phyloP scores from a whole-genome alignment of 441 rosid genomes.

The Jatropha multifida region DNA sequence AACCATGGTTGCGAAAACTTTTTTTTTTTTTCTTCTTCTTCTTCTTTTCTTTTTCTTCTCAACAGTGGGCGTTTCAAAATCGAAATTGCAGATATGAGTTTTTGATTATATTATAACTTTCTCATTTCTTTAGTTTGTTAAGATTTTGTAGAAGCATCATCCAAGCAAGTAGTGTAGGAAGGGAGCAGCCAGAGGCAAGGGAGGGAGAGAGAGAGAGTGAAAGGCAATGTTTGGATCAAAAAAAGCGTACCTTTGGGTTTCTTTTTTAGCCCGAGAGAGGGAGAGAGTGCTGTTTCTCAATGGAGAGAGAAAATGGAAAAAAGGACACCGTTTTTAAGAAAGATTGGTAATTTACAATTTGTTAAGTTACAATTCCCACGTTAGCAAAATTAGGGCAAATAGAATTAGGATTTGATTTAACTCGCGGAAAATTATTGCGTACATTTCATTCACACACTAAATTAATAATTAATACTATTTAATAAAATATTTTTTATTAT shows the following conservation, averaged over 20 bases:
- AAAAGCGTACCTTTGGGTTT: constrained; percentile 5
- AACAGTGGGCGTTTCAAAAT: not conserved
- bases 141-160: not conserved
- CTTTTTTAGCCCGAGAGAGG: not conserved
- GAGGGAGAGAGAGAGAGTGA: not conserved
- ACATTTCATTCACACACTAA: too few relatives aligned
- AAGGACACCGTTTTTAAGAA: too few relatives aligned
- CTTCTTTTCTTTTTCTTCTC: not conserved
- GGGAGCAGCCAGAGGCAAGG: not conserved
- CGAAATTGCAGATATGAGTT: not conserved
- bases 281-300: not conserved
- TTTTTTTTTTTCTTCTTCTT: not conserved
- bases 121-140: not conserved
- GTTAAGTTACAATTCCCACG: not conserved
- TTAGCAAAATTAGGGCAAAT: constrained; percentile 5
- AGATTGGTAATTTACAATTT: not conserved
- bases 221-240: constrained; percentile 25
- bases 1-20: too few relatives aligned
- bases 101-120: not conserved
- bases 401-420: not conserved
- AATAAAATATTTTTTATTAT: too few relatives aligned
- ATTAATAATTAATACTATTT: too few relatives aligned
- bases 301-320: not conserved
- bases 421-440: not conserved
- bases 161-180: constrained; percentile 5